phyloP scores from a whole-genome alignment of 768 basidiomycete genomes.

The Auriscalpium vulgare region DNA sequence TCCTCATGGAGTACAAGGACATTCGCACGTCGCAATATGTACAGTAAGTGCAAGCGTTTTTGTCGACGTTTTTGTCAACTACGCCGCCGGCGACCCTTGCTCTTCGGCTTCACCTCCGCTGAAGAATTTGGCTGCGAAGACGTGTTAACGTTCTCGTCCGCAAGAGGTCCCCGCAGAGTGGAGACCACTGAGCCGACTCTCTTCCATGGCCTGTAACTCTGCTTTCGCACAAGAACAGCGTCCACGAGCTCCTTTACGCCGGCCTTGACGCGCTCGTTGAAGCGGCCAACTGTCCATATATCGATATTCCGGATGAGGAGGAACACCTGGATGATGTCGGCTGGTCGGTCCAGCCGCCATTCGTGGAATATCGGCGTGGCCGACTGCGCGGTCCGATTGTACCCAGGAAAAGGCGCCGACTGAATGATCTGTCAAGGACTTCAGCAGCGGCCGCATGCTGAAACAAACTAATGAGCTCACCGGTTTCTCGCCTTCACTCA shows the following conservation, averaged over 20 bases:
- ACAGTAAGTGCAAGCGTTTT: not conserved
- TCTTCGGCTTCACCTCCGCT: not conserved
- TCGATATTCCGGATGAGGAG: conserved; percentile 48
- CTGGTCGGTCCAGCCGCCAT: conserved; percentile 38
- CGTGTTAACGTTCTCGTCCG: conserved; percentile 29
- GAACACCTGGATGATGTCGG: conserved; percentile 41
- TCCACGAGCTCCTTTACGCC: conserved; percentile 33
- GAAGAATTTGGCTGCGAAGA: not conserved
- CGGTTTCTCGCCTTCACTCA: not conserved
- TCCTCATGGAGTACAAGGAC: not conserved
- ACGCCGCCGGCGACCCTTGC: not conserved
- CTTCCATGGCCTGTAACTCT: conserved; percentile 41
- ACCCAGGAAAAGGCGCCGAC: conserved; percentile 39
- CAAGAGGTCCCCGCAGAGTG: conserved; percentile 11
- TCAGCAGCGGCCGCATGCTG: not conserved
- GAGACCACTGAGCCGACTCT: conserved; percentile 24
- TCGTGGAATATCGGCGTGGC: conserved; percentile 32
- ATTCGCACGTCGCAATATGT: not conserved
- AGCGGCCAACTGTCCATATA: conserved; percentile 38
- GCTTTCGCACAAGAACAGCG: conserved; percentile 24
- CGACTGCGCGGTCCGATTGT: conserved; percentile 8
- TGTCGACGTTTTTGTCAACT: not conserved
- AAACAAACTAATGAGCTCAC: not conserved
- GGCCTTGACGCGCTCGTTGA: conserved; percentile 29
- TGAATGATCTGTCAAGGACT: conserved; percentile 30